Percentiles rank a stretch among this genome's conserved stretches.
These are phyloP conservation scores for Podospora conica DNA, from an alignment of 495 filamentous ascomycete genomes.

Conservation along the genomic window DNA sequence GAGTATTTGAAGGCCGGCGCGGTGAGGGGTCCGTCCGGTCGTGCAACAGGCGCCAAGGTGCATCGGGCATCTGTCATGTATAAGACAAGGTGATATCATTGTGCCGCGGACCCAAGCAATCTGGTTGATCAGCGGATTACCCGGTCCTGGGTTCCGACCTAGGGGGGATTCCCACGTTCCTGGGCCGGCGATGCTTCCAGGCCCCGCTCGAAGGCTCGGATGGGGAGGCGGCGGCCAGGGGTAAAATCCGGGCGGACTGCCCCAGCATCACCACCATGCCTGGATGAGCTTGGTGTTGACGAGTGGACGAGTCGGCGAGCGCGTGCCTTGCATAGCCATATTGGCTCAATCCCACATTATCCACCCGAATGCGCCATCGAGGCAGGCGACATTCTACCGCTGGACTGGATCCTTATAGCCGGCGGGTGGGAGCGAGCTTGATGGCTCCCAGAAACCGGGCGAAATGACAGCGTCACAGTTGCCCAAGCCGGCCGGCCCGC, in stretches of 20 bases:
- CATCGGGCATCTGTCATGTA: not conserved
- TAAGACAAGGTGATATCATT: conserved; percentile 6
- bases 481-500: not conserved
- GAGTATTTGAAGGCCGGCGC: conserved; percentile 3
- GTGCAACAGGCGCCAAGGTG: conserved; percentile 5
- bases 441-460: not conserved
- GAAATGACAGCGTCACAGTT: not conserved
- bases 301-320: not conserved
- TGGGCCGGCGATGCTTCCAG: not conserved
- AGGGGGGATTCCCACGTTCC: not conserved
- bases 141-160: not conserved
- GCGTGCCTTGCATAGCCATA: conserved; percentile 4
- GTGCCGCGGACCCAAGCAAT: not conserved
- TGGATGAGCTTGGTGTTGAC: conserved; percentile 3
- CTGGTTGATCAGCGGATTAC: conserved; percentile 5
- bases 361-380: conserved; percentile 6
- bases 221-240: not conserved
- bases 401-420: not conserved
- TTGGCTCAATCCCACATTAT: conserved; percentile 8
- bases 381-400: not conserved
- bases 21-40: conserved; percentile 11
- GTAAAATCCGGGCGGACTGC: conserved; percentile 12
- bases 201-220: not conserved
- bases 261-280: conserved; percentile 1
- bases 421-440: not conserved